Base-by-base conservation (phyloP, 2,329 filamentous ascomycete species). In the Cryphonectria japonica region DNA sequence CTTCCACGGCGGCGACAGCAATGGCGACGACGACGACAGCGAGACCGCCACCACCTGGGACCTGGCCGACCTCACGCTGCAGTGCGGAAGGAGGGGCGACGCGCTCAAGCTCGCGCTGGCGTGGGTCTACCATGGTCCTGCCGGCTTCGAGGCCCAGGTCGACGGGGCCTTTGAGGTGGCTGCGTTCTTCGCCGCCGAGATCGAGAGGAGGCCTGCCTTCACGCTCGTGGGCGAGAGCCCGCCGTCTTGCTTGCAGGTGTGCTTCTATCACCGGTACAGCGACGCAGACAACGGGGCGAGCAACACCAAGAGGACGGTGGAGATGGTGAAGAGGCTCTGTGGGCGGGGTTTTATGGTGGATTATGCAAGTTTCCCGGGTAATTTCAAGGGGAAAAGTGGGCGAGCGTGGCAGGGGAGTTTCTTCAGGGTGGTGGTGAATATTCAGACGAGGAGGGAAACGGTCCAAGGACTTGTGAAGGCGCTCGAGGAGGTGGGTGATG, bases 191-290 rank as follows among this genome's bases (percentile, higher is more conserved):
- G 89, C 91, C 0, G 78, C 78, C 0, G 80, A 90, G 0, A 78
- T 98, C 2, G 80, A 84, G 6, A 63, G 82, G 19, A 85, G 85
- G 59, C 78, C 82, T 0, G 84, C 93, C 75, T 92, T 98, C 75
- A 82, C 88, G 26, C 84, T 97, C 22, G 88, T 97, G 3, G 93
- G 90, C 37, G 85, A 88, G 69, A 91, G 92, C 76, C 93, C 94
- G 37, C 91, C 95, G 63, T 93, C 93, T 0, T 98, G 95, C 81
- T 83, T 97, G 78, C 96, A 98, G 82, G 92, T 98, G 32, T 98
- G 95, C 84, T 98, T 98, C 80, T 97, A 97, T 80, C 94, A 93
- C 77, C 83, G 83, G 1, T 88, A 90, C 2, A 76, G 80, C 70
- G 74, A 92, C 60, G 76, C 80, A 0, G 79, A 43, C 22, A n/a